Evolutionary conservation across 177 flowering plant species (phyloP).

Genomic region (Vitis hybrid): DNA sequence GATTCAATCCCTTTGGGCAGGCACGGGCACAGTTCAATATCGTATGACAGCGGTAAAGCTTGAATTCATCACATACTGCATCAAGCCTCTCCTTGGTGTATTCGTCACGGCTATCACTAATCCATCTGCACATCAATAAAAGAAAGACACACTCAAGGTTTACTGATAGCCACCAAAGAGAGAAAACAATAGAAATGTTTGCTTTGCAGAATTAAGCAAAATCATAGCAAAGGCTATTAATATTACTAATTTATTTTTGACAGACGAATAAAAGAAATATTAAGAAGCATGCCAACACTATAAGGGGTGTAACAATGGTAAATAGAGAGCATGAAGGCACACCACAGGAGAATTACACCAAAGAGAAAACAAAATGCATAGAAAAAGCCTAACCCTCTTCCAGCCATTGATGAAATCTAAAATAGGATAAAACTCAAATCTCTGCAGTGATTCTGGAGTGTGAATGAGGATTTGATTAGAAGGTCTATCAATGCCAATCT

Average conservation of each 20-base stretch:
- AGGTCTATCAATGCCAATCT: too few species aligned
- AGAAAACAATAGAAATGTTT: too few species aligned
- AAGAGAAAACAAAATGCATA: not conserved
- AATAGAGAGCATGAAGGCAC: too few species aligned
- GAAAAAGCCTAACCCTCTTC: not conserved
- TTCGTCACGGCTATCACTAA: conserved; percentile 95
- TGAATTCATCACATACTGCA: conserved; percentile 85
- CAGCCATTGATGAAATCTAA: too few species aligned
- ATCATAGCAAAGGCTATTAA: not conserved
- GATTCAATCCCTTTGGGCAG: conserved; percentile 88
- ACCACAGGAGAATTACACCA: not conserved
- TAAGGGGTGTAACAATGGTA: not conserved
- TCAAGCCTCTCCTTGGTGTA: conserved; percentile 78
- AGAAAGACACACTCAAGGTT: not conserved
- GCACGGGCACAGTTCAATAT: conserved; percentile 95
- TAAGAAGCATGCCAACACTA: too few species aligned
- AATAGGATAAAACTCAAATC: too few species aligned
- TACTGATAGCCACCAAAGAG: not conserved
- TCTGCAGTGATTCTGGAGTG: too few species aligned
- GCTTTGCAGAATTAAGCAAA: too few species aligned
- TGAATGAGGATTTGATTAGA: too few species aligned
- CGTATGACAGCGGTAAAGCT: conserved; percentile 96
- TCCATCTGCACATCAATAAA: conserved; percentile 65
- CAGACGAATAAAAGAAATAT: not conserved
- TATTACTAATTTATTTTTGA: not conserved